Conservation (phyloP, 345 rosid species). For the Nasturtium officinale region DNA sequence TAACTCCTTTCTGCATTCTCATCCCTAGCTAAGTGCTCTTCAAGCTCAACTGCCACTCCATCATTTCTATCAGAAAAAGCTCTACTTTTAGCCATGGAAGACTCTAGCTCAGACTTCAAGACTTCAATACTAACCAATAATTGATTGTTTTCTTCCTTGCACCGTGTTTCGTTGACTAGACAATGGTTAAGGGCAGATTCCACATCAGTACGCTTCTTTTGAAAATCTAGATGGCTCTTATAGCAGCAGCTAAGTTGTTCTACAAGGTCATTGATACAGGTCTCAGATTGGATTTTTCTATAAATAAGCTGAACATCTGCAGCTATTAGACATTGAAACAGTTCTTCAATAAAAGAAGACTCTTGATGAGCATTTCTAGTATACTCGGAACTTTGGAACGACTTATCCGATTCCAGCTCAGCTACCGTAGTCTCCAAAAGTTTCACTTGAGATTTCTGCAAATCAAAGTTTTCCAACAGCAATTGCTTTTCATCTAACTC, state of each 20-base stretch:
- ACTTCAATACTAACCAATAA: slow-evolving; percentile 49
- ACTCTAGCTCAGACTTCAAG: slow-evolving; percentile 58
- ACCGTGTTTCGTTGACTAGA: slow-evolving; percentile 55
- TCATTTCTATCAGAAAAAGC: slow-evolving; percentile 48
- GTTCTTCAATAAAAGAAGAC: slow-evolving; percentile 39
- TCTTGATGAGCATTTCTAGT: slow-evolving; percentile 28
- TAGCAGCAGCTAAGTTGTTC: slow-evolving; percentile 51
- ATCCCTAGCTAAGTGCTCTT: slow-evolving; percentile 45
- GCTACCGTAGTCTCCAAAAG: slow-evolving; percentile 59
- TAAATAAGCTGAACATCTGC: slow-evolving; percentile 56
- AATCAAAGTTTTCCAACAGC: slow-evolving; percentile 50
- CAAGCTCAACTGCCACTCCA: slow-evolving; percentile 47
- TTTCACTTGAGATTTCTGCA: slow-evolving; percentile 56
- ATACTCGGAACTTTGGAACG: slow-evolving; percentile 22
- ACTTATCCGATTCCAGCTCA: slow-evolving; percentile 64
- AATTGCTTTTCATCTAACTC: slow-evolving; percentile 59
- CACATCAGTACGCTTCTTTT: slow-evolving; percentile 54
- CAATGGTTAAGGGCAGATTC: slow-evolving; percentile 56
- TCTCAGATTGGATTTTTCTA: slow-evolving; percentile 57
- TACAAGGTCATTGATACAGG: slow-evolving; percentile 51
- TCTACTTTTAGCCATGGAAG: slow-evolving; percentile 49
- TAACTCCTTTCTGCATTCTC: slow-evolving; percentile 44
- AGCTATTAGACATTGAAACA: slow-evolving; percentile 58
- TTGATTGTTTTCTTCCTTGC: slow-evolving; percentile 63
- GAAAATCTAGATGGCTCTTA: slow-evolving; percentile 51